These are phyloP conservation scores for Neurospora sublineolata DNA, from an alignment of 495 filamentous ascomycete genomes.

Conservation along the genomic window DNA sequence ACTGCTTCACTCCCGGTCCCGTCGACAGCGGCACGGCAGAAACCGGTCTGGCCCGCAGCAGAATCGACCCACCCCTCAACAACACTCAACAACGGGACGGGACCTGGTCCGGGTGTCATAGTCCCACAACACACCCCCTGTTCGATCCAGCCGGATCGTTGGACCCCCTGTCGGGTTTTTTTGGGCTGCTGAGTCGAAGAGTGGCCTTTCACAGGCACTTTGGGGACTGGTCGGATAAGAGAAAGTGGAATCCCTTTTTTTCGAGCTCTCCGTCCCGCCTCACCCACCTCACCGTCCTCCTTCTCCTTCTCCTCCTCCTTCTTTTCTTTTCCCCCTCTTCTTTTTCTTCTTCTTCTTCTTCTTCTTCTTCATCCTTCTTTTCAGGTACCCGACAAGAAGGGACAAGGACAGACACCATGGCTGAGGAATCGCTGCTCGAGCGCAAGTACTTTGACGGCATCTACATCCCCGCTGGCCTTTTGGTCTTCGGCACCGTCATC, in stretches of 20 bases:
- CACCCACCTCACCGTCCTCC: not conserved
- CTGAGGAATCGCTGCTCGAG: slow-evolving; percentile 19
- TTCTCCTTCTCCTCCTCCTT: not conserved
- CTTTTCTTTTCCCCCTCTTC: not conserved
- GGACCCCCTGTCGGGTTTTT: not conserved
- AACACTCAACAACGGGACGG: not conserved
- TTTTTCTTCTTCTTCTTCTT: not conserved
- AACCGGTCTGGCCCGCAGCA: slow-evolving; percentile 8
- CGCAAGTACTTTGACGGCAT: slow-evolving; percentile 53
- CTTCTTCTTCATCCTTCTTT: slow-evolving; percentile 1
- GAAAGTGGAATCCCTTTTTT: not conserved
- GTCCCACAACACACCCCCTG: not conserved
- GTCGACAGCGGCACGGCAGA: slow-evolving; percentile 1
- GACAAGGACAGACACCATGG: slow-evolving; percentile 9
- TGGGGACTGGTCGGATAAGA: not conserved
- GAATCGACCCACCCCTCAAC: slow-evolving; percentile 14
- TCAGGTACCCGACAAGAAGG: slow-evolving; percentile 1
- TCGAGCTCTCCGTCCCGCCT: not conserved
- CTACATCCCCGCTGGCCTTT: slow-evolving; percentile 74
- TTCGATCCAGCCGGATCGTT: not conserved
- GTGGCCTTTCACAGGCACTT: not conserved
- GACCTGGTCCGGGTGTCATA: not conserved
- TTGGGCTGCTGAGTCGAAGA: not conserved
- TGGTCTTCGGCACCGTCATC: slow-evolving; percentile 64
- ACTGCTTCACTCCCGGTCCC: not conserved